Evolutionary conservation across 176 grass and related monocot species (phyloP), one percentile per base, ranked within the genome.

Genomic region (Aegilops speltoides): DNA sequence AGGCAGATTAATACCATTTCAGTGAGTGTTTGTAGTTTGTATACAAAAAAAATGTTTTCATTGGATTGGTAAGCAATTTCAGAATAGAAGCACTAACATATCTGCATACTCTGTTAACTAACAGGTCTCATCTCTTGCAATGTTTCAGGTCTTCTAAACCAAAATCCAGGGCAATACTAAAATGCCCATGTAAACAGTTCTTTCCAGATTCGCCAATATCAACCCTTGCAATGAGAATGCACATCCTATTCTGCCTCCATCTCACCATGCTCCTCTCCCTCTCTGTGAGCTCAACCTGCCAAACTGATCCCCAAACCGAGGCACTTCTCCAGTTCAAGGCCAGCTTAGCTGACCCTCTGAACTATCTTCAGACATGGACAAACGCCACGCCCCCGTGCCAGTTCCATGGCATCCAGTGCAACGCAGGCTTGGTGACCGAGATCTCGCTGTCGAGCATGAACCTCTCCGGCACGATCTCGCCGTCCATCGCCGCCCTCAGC

Each of bases 311-410:
- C 26, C 76, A 92, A 68, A 83, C 82, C 8, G 77, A 91, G 23
- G 86, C 90, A 40, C 95, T 97, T 13, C 92, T 97, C 31, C 92
- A 91, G 10, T 86, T 97, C 88, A 97, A 89, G 81, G 87, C 77
- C 88, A 62, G 64, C 37, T 41, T 97, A 8, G 77, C 33, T 50
- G 95, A 97, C 48, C 95, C 92, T 22, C 77, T 91, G 25, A 92
- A 97, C 67, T 62, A 89, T 82, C 92, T 97, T 79, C 26, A 85
- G 57, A 86, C 85, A 86, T 97, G 95, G 95, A 92, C 73, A 5
- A 83, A 91, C 10, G 28, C 81, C 63, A 91, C 72, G 13, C 68
- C 88, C 13, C 68, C 86, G 15, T 97, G 95, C 88, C 77, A 45
- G 2, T 97, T 97, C 66, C 64, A 80, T 17, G 92, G 95, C 12